Conservation (phyloP, 2,329 filamentous ascomycete species). For the Sarocladium oryzae region DNA sequence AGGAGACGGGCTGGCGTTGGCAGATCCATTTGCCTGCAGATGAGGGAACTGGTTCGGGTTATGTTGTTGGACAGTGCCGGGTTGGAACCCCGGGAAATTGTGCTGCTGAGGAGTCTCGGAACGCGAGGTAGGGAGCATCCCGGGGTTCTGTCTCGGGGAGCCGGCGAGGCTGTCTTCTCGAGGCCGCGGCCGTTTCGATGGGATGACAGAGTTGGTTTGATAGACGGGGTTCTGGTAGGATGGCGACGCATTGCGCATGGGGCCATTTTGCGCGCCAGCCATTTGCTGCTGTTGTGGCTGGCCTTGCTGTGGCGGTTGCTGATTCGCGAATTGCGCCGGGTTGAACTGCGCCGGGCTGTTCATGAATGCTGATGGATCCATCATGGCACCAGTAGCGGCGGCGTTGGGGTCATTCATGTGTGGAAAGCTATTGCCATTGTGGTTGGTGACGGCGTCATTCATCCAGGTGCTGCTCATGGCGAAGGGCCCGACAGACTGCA, state of each 20-base stretch:
- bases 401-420: slow-evolving; percentile 53
- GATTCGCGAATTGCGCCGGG: slow-evolving; percentile 49
- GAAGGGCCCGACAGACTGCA: slow-evolving; percentile 28
- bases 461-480: slow-evolving; percentile 64
- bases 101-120: slow-evolving; percentile 83
- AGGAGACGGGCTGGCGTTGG: slow-evolving; percentile 84
- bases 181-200: slow-evolving; percentile 79
- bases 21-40: slow-evolving; percentile 71
- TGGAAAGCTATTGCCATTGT: slow-evolving; percentile 63
- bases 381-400: slow-evolving; percentile 45
- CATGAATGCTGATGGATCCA: slow-evolving; percentile 61
- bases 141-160: slow-evolving; percentile 70
- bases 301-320: slow-evolving; percentile 16
- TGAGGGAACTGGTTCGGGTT: slow-evolving; percentile 67
- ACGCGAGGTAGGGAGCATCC: slow-evolving; percentile 72
- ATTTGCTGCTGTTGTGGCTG: slow-evolving; percentile 37
- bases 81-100: slow-evolving; percentile 64
- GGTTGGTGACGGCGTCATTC: slow-evolving; percentile 63
- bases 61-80: slow-evolving; percentile 55
- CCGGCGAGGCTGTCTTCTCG: slow-evolving; percentile 78
- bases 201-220: slow-evolving; percentile 79
- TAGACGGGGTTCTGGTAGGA: slow-evolving; percentile 73
- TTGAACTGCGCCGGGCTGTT: slow-evolving; percentile 55
- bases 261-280: slow-evolving; percentile 70
- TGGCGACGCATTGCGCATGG: slow-evolving; percentile 75